Percentiles rank a stretch among this genome's conserved stretches.
Evolutionary conservation across 805 yeast species (phyloP).

Genomic region (Isabelozyma rhagii): DNA sequence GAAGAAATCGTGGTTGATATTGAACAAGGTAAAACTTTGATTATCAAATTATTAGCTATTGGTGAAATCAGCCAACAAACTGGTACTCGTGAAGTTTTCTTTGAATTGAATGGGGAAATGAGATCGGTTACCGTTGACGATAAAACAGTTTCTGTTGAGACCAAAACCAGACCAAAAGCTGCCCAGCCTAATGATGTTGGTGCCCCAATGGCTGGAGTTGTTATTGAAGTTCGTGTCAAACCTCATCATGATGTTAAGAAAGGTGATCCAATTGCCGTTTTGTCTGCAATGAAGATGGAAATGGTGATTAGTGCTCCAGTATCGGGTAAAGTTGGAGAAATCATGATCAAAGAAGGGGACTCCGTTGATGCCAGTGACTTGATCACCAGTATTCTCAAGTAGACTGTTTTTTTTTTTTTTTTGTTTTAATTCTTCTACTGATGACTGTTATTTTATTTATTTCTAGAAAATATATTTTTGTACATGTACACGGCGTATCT

Average conservation of each 20-base stretch:
- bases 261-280: constrained; percentile 92
- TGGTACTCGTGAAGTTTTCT: constrained; percentile 94
- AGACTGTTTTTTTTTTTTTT: constrained; percentile 1
- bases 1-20: constrained; percentile 88
- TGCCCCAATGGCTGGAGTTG: constrained; percentile 99
- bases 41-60: constrained; percentile 86
- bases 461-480: not conserved
- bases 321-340: constrained; percentile 76
- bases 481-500: not conserved
- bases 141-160: constrained; percentile 80
- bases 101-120: constrained; percentile 97
- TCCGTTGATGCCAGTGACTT: constrained; percentile 94
- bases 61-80: constrained; percentile 83
- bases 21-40: constrained; percentile 91
- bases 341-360: constrained; percentile 84
- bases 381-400: constrained; percentile 42
- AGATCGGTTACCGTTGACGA: constrained; percentile 92
- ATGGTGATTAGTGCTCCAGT: constrained; percentile 95
- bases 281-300: constrained; percentile 99
- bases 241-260: constrained; percentile 86
- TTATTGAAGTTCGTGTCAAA: constrained; percentile 90
- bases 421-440: not conserved
- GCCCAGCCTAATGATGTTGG: constrained; percentile 91
- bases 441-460: constrained; percentile 1
- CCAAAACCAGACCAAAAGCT: constrained; percentile 86